Conservation (phyloP, 2,329 filamentous ascomycete species). For the Cephalotrichum gorgonifer region DNA sequence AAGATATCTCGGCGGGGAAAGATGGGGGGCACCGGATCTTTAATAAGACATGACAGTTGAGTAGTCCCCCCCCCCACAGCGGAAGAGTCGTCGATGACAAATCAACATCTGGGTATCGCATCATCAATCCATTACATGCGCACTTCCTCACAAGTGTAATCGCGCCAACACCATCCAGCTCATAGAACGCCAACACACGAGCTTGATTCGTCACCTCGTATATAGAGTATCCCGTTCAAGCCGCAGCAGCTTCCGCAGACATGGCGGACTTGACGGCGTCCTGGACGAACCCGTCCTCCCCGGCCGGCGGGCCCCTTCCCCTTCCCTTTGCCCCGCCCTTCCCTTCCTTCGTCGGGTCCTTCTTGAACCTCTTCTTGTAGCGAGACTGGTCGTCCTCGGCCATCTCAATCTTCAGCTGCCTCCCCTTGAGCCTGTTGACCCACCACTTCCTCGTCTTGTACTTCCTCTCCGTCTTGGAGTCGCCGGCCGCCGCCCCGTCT, state of each 20-base stretch:
- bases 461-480: constrained; percentile 27
- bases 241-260: background rate
- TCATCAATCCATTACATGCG: no score
- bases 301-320: background rate
- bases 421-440: constrained; percentile 73
- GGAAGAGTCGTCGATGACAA: constrained; percentile 1
- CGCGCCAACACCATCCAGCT: no score
- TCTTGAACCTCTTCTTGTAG: constrained; percentile 91
- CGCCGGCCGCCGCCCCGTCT: constrained; percentile 25
- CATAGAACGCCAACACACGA: no score
- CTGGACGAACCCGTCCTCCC: background rate
- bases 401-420: constrained; percentile 78
- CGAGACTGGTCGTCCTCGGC: constrained; percentile 82
- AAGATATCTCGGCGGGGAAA: no score
- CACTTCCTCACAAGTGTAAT: no score
- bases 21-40: no score
- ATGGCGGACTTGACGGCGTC: background rate
- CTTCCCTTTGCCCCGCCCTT: background rate
- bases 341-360: constrained; percentile 36
- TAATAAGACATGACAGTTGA: background rate
- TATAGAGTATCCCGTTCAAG: background rate
- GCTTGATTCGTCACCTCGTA: no score
- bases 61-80: background rate
- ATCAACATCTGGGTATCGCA: constrained; percentile 1
- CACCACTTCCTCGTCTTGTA: constrained; percentile 63